phyloP scores from a whole-genome alignment of 73 alveolate genomes.

The Symbiodinium natans region DNA sequence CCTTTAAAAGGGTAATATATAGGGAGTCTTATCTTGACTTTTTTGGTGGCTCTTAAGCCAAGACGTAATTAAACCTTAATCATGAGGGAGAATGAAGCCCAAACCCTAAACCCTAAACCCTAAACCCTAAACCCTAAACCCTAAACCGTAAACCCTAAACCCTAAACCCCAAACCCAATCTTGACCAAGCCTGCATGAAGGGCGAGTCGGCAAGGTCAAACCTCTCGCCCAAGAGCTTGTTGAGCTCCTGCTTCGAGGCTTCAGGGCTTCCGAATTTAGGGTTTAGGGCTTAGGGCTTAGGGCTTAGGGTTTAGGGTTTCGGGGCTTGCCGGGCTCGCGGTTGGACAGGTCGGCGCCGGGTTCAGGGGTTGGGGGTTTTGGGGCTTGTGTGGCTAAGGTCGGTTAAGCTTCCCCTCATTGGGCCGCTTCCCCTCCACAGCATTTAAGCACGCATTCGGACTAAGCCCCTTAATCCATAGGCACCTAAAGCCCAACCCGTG shows the following conservation, averaged over 20 bases:
- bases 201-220: conserved; percentile 69
- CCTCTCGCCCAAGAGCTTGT: not conserved
- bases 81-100: not conserved
- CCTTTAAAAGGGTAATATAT: no score
- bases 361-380: not conserved
- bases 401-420: no score
- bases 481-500: no score
- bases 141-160: not conserved
- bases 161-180: no score
- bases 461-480: no score
- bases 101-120: not conserved
- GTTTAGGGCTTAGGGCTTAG: not conserved
- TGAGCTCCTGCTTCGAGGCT: not conserved
- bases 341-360: not conserved
- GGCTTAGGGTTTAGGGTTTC: not conserved
- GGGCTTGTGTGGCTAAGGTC: no score
- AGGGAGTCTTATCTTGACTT: no score
- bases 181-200: conserved; percentile 41
- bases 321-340: no score
- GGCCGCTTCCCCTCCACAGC: no score
- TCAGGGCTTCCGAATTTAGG: not conserved
- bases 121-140: not conserved
- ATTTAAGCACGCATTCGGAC: not conserved
- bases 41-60: no score
- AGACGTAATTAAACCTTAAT: not conserved